A percentile compares a stretch with the other conserved stretches of the same genome.
Evolutionary conservation across 768 basidiomycete genomes (phyloP).

Genomic region (Macrolepiota albuminosa): DNA sequence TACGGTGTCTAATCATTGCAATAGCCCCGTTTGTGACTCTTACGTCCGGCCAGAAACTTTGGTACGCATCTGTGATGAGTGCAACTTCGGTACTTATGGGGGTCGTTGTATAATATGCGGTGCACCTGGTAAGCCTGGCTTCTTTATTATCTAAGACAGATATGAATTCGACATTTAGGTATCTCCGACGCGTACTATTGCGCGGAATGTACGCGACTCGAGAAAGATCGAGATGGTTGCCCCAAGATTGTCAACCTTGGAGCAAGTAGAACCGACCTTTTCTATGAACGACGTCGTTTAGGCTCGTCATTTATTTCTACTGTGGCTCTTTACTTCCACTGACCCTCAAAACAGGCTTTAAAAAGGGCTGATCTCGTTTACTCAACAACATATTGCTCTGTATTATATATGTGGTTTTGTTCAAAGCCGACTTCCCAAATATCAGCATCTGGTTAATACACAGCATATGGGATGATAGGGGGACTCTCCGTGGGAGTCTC

Average conservation of each 20-base stretch:
- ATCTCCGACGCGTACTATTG: conserved; percentile 99
- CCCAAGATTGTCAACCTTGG: conserved; percentile 98
- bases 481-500: conserved; percentile 48
- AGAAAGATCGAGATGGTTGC: conserved; percentile 97
- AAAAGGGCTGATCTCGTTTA: conserved; percentile 42
- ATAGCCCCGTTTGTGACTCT: conserved; percentile 96
- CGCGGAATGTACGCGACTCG: conserved; percentile 92
- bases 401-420: conserved; percentile 5
- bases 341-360: conserved; percentile 48
- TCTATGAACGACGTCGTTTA: conserved; percentile 85
- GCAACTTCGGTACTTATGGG: conserved; percentile 98
- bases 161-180: conserved; percentile 40
- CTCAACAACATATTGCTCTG: background rate
- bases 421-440: background rate
- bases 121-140: conserved; percentile 65
- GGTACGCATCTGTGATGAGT: conserved; percentile 98
- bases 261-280: conserved; percentile 86
- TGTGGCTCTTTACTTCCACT: background rate
- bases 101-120: conserved; percentile 98
- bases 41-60: conserved; percentile 98
- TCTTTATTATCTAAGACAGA: background rate
- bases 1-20: background rate
- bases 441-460: conserved; percentile 35
- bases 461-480: conserved; percentile 59
- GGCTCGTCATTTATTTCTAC: conserved; percentile 38